Evolutionary conservation across 176 grass and related monocot genomes (phyloP), one percentile per base, ranked within the genome.

Genomic region (Cenchrus americanus): DNA sequence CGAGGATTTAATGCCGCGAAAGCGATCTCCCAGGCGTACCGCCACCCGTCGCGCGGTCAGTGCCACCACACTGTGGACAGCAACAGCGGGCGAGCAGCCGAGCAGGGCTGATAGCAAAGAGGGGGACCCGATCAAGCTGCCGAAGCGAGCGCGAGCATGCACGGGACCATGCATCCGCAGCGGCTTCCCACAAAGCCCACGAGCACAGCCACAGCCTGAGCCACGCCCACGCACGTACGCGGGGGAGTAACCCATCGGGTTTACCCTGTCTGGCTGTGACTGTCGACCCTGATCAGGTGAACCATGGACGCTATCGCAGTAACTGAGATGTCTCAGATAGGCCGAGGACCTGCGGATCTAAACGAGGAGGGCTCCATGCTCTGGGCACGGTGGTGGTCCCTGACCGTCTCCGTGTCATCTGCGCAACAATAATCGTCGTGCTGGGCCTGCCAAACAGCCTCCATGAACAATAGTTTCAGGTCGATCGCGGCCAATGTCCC

Each of bases 21-120:
- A 86, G 84, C 83, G 83, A 78, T 27, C 10, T 34, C 30, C 65
- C 62, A 19, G 85, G n/a, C 83, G 82, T 68, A 32, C 81, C 74
- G 24, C 71, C 81, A 84, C 53, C 66, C 88, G 76, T 74, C 80
- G 80, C 63, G 22, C 77, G 43, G 61, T 32, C 64, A 77, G 62
- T 8, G 58, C 66, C 66, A 88, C 57, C 74, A 32, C 75, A 66
- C 62, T 19, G 47, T 43, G 9, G 66, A 68, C 65, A 68, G 65
- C 65, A 67, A 58, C 78, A 37, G 40, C 50, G n/a, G 30, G 47
- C 73, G 26, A 23, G 62, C 37, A 24, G 30, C 34, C 73, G 26
- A 23, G 62, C 37, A 24, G 3, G 34, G 34, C 34, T 37, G 34
- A 4, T 37, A 37, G 14, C 2, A 17, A 26, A 1, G 4, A 1